Conservation (phyloP, 176 grass and related monocot genomes). For the Triticum aestivum region IWGSC_CS_RefSeq_v2.1 NC_057798.1:51919799-51920298, state of each 20-base stretch:
- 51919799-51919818: slow-evolving; percentile 43
- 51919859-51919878: slow-evolving; percentile 23
- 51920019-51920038: slow-evolving; percentile 22
- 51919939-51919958: slow-evolving; percentile 8
- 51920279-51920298: slow-evolving; percentile 33
- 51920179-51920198: not conserved
- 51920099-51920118: slow-evolving; percentile 12
- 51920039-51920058: slow-evolving; percentile 23
- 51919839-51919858: slow-evolving; percentile 10
- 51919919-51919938: not conserved
- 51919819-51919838: slow-evolving; percentile 39
- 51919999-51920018: slow-evolving; percentile 20
- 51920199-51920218: too few relatives aligned
- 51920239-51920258: not conserved
- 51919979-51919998: slow-evolving; percentile 41
- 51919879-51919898: slow-evolving; percentile 40
- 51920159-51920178: slow-evolving; percentile 16
- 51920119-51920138: slow-evolving; percentile 24
- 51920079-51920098: slow-evolving; percentile 14
- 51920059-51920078: not conserved
- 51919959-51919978: slow-evolving; percentile 11
- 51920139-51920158: not conserved
- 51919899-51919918: slow-evolving; percentile 34
- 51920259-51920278: slow-evolving; percentile 12
- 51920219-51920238: too few relatives aligned